phyloP scores from a whole-genome alignment of 1,284 basidiomycete genomes.

The Ustilago vetiveriae region DNA sequence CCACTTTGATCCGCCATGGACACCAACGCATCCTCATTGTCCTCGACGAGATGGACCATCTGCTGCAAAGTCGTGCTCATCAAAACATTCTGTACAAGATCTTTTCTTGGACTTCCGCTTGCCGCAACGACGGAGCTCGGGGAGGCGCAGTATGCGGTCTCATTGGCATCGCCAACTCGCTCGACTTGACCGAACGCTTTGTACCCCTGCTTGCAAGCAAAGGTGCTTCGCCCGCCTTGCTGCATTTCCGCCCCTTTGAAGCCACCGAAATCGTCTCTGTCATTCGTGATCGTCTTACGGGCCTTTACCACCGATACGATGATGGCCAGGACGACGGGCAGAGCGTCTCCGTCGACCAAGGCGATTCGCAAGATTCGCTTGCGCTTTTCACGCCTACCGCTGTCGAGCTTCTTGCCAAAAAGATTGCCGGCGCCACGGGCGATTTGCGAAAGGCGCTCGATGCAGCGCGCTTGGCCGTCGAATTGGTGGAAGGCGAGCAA shows the following conservation, averaged over 20 bases:
- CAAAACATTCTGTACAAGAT: constrained; percentile 67
- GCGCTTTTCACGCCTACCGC: constrained; percentile 66
- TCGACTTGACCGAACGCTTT: constrained; percentile 64
- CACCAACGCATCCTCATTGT: constrained; percentile 63
- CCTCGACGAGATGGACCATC: constrained; percentile 69
- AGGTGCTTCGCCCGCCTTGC: constrained; percentile 63
- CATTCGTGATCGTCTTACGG: constrained; percentile 63
- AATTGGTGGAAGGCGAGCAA: constrained; percentile 64
- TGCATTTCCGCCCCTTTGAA: constrained; percentile 68
- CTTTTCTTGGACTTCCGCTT: constrained; percentile 55
- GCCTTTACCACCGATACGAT: constrained; percentile 53
- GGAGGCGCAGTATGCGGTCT: constrained; percentile 28
- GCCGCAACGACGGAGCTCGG: constrained; percentile 1
- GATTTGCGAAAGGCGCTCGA: constrained; percentile 68
- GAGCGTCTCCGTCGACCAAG: background rate
- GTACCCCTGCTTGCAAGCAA: constrained; percentile 60
- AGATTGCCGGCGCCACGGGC: constrained; percentile 67
- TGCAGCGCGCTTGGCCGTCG: constrained; percentile 66
- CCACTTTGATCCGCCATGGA: constrained; percentile 34
- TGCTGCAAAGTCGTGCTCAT: constrained; percentile 61
- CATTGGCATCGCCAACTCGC: constrained; percentile 62
- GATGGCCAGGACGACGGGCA: constrained; percentile 4
- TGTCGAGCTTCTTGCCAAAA: constrained; percentile 68
- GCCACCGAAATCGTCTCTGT: constrained; percentile 67
- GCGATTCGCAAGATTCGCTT: constrained; percentile 17